Base-by-base conservation (phyloP, 805 yeast species). In the Yamadazyma philogaea region DNA sequence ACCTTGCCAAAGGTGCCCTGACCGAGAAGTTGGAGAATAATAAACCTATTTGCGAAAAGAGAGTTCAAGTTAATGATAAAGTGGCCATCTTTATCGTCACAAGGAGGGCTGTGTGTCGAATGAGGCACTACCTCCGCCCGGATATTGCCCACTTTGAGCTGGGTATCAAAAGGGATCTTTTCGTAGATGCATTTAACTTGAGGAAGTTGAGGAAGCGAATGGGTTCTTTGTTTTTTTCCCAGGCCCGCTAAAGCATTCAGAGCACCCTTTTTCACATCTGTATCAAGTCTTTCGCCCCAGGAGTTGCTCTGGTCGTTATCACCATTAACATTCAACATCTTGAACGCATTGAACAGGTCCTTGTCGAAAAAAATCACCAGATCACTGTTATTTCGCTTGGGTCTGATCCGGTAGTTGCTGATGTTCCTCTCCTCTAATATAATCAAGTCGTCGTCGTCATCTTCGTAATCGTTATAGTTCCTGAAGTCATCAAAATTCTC, bases 1-100 rank as follows among this genome's bases (percentile, higher is more conserved):
- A 89, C 96, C 56, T 86, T 88, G 11, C 96, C 96, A 67, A 87
- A 88, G 0, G 96, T 88, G 11, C 96, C 96, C 55, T 88, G 96
- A 28, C 96, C 96, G 43, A 93, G 68, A 26, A 88, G 66, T 44
- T 79, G 74, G 26, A 77, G 63, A 10, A 90, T 83, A 15, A 74
- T 65, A 60, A 84, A 90, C 35, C 96, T 64, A 55, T 84, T 81
- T n/a, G 95, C 87, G 60, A 85, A 83, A 2, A 61, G 54, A 22
- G 81, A 80, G 45, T 81, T 79, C 7, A 72, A 62, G 37, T 72
- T 74, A 11, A 82, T 79, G 37, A 82, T 75, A 55, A 82, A 84
- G 57, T 86, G 89, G 2, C 95, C 95, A 47, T 84, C 83, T 45
- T 78, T 76, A 52, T 83, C 88, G 53, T 77, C 83, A 52, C 82